Evolutionary conservation across 2,329 filamentous ascomycete species (phyloP), one percentile per base, ranked within the genome.

Genomic region (Chrysoporthe cubensis): DNA sequence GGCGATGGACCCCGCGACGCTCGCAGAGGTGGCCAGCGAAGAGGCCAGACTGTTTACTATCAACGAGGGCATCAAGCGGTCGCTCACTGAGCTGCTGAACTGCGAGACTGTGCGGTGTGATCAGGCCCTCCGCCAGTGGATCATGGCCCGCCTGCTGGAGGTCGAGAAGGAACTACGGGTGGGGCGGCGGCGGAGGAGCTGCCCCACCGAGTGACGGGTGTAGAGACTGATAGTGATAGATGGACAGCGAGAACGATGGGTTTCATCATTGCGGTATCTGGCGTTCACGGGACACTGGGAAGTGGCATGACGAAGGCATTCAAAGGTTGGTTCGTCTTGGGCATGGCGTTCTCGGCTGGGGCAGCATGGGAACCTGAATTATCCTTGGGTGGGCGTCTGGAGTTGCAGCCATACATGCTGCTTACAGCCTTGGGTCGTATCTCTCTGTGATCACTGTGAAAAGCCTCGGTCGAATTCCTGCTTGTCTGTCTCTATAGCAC

Each of bases 1-100:
- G 34, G 82, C 83, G 43, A 74, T 80, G 32, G 83, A 86, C 72
- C 83, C 84, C 73, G 78, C 81, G 64, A 81, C 82, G 7, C 74
- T 84, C 32, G 78, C 78, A 69, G 82, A 84, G 72, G 82, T 87
- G 71, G 84, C 81, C 0, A 78, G 78, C 21, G 84, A 85, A 73
- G 84, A 87, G 74, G 81, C 83, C 71, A 84, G 82, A 69, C 80
- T 88, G 13, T 85, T 80, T 62, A 80, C 84, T 70, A 83, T 88
- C 76, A 87, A 87, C 76, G 86, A 88, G 76, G 82, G 84, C 72
- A 86, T 89, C 78, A 89, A 89, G 78, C 82, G 85, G 43, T 84
- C 85, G 2, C 74, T 89, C 72, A 89, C 86, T 6, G 86, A 88
- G 75, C 81, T 89, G 16, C 82, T 89, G 72, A 89, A 88, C 77